phyloP scores from a whole-genome alignment of 2,329 filamentous ascomycete species.

The Cladosporium sp. region DNA sequence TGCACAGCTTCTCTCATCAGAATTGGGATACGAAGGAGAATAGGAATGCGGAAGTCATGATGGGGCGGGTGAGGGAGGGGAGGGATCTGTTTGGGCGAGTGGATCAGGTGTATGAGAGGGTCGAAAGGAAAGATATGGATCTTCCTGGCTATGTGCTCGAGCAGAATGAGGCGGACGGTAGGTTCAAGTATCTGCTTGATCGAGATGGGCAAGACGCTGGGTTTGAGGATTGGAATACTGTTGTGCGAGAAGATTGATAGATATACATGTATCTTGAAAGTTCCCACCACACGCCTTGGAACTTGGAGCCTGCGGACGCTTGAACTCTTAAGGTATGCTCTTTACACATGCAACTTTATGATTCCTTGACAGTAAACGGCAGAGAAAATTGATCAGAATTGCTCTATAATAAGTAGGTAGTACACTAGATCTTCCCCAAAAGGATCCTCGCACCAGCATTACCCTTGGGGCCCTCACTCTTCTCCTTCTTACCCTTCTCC shows the following conservation, averaged over 20 bases:
- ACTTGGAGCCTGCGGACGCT: too few relatives aligned
- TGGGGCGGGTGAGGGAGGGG: conserved; percentile 49
- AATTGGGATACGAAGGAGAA: conserved; percentile 50
- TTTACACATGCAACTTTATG: too few relatives aligned
- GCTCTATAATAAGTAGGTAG: too few relatives aligned
- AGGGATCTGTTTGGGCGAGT: conserved; percentile 53
- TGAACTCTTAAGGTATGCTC: too few relatives aligned
- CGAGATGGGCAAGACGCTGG: conserved; percentile 37
- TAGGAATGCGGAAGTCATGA: conserved; percentile 47
- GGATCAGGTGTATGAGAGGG: conserved; percentile 52
- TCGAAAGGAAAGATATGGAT: conserved; percentile 47
- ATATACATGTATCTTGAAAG: too few relatives aligned
- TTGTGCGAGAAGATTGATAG: not conserved
- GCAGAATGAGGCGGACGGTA: conserved; percentile 23
- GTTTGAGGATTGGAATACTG: conserved; percentile 26
- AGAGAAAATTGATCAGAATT: too few relatives aligned
- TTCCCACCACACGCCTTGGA: too few relatives aligned
- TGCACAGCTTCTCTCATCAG: conserved; percentile 54
- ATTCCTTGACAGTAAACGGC: too few relatives aligned
- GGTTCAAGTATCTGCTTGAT: conserved; percentile 38
- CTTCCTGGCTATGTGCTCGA: conserved; percentile 46
- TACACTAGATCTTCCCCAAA: conserved; percentile 34
- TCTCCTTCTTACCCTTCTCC: conserved; percentile 38
- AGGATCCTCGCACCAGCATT: conserved; percentile 47
- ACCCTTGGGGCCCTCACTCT: conserved; percentile 26